phyloP scores from a whole-genome alignment of 176 grass and related monocot genomes.

The Pontederia paniculata region DNA sequence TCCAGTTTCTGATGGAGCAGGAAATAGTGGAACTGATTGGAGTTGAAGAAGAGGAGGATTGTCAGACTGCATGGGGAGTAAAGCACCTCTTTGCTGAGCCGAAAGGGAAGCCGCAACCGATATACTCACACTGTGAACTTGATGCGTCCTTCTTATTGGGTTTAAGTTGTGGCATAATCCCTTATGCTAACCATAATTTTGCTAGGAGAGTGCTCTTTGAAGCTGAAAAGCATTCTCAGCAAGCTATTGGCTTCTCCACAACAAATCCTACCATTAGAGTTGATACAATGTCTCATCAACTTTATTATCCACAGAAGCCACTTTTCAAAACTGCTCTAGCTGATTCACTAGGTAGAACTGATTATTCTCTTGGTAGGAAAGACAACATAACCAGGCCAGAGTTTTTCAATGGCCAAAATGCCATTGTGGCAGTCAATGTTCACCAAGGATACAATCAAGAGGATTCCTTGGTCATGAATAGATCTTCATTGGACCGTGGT shows the following conservation, averaged over 20 bases:
- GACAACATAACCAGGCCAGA: constrained; percentile 54
- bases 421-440: constrained; percentile 93
- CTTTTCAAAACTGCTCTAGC: constrained; percentile 85
- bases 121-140: constrained; percentile 78
- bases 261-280: constrained; percentile 76
- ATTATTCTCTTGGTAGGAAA: constrained; percentile 47
- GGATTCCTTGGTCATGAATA: constrained; percentile 98
- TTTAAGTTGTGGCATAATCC: constrained; percentile 78
- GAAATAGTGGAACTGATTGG: constrained; percentile 87
- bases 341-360: constrained; percentile 60
- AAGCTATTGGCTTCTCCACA: constrained; percentile 92
- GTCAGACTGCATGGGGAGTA: constrained; percentile 69
- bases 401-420: constrained; percentile 97
- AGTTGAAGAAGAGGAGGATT: constrained; percentile 92
- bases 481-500: constrained; percentile 76
- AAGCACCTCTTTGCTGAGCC: constrained; percentile 37
- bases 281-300: constrained; percentile 84
- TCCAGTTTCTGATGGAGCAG: constrained; percentile 72
- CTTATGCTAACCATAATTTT: constrained; percentile 97
- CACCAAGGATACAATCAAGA: constrained; percentile 98
- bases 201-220: constrained; percentile 81
- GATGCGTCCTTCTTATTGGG: constrained; percentile 78
- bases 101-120: constrained; percentile 27
- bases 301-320: constrained; percentile 87
- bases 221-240: constrained; percentile 87